These are phyloP conservation scores for Petunia hybrid DNA, from an alignment of 305 asterid species.

Conservation along the genomic window DNA sequence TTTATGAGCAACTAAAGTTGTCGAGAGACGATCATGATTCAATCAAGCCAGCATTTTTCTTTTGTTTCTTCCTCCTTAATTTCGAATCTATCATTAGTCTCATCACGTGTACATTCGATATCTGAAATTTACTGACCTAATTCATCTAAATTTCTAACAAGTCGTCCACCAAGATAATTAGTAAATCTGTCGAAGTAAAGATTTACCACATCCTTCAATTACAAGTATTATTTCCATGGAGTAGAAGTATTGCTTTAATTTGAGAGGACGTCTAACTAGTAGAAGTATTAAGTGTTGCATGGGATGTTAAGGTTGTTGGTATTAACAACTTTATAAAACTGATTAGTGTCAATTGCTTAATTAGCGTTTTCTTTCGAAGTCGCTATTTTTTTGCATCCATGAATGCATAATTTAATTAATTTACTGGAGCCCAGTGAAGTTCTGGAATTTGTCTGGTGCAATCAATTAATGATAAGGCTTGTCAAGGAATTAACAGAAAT, in stretches of 20 bases:
- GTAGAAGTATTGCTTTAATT: not conserved
- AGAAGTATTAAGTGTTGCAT: not conserved
- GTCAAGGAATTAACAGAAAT: not conserved
- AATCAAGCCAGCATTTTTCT: not conserved
- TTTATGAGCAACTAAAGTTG: not conserved
- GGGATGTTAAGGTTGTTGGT: not conserved
- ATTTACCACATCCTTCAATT: not conserved
- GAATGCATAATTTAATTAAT: not conserved
- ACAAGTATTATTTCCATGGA: not conserved
- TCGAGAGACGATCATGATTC: not conserved
- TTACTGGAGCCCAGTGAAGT: not conserved
- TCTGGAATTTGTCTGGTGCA: conserved; percentile 11
- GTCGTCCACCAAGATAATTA: too few species aligned
- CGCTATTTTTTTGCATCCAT: not conserved
- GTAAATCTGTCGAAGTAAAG: too few species aligned
- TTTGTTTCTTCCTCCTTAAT: not conserved
- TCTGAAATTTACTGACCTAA: too few species aligned
- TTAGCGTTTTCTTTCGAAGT: not conserved
- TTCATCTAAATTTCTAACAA: too few species aligned
- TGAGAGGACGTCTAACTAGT: not conserved
- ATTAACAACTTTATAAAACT: too few species aligned
- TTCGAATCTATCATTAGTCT: too few species aligned
- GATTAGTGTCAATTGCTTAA: not conserved
- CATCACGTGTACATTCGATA: too few species aligned
- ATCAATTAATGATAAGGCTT: not conserved